Evolutionary conservation across 768 basidiomycete genomes (phyloP), one percentile per base, ranked within the genome.

Genomic region (Ephemerocybe angulata): DNA sequence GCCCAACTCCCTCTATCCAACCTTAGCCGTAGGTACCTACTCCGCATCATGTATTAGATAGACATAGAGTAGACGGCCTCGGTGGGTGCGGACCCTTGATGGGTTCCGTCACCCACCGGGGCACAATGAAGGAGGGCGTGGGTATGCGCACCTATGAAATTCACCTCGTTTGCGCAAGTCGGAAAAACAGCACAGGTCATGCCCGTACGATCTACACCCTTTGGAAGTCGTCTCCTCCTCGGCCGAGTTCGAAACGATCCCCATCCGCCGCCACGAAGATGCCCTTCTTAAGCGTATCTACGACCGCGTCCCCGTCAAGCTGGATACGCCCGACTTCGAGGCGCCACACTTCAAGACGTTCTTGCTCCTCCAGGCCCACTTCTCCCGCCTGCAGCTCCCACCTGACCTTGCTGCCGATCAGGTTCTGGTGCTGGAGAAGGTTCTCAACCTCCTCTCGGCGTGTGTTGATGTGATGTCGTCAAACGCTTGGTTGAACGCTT

Each of bases 391-490:
- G 17, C 86, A 90, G 41, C 79, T 98, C 2, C 95, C 96, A 1
- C 87, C 95, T 12, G 97, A 98, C 65, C 85, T 98, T 25, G 92
- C 86, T 5, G 90, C 93, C 0, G 96, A 99, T 66, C 97, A 98
- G 68, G 78, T 78, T 0, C 71, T 91, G 31, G 88, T 99, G 13
- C 77, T 98, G 0, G 86, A 90, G 70, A 98, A 95, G 70, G 88
- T 95, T 22, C 76, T 97, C 60, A 95, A 93, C 64, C 71, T 96
- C 17, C 78, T 97, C 15, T 93, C 93, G 10, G 96, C 96, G 1
- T 96, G 93, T 63, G 94, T 98, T 29, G 95, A 98, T 65, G 96
- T 98, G 54, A 94, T 98, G 93, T 94, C 92, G 2, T 94, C 92
- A 30, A 98, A 97, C 64, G 93, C 90, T 1, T 96, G 89, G 89